Conservation (phyloP, 129 eudicot species). For the Calendula officinalis region DNA sequence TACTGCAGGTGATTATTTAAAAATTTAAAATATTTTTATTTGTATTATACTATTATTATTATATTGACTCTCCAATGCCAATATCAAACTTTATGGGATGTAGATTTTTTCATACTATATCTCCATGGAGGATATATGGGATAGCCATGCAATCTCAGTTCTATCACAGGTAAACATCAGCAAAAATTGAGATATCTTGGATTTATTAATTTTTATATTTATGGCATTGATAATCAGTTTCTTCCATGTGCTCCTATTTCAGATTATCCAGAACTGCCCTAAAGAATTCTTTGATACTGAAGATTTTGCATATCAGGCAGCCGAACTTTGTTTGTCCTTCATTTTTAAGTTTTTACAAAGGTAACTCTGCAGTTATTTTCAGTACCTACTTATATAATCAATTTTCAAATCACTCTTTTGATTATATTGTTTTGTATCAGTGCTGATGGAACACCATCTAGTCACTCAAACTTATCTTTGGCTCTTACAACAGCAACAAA, state of each 20-base stretch:
- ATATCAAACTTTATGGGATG: slow-evolving; percentile 26
- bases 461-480: slow-evolving; percentile 41
- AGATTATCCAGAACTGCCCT: slow-evolving; percentile 91
- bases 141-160: slow-evolving; percentile 67
- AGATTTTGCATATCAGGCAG: slow-evolving; percentile 48
- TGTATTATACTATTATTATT: background rate
- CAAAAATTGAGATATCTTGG: background rate
- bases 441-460: slow-evolving; percentile 38
- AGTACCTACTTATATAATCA: slow-evolving; percentile 7
- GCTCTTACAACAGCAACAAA: slow-evolving; percentile 58
- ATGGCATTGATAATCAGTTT: slow-evolving; percentile 1
- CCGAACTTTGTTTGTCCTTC: slow-evolving; percentile 76
- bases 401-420: background rate
- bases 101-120: slow-evolving; percentile 73
- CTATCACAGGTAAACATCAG: slow-evolving; percentile 60
- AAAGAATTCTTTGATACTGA: slow-evolving; percentile 60
- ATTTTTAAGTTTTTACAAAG: slow-evolving; percentile 57
- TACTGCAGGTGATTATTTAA: slow-evolving; percentile 61
- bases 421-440: slow-evolving; percentile 28
- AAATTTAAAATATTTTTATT: background rate
- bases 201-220: background rate
- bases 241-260: slow-evolving; percentile 8
- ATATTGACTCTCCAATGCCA: no score
- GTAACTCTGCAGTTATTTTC: slow-evolving; percentile 31
- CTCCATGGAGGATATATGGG: slow-evolving; percentile 72